phyloP scores from a whole-genome alignment of 441 rosid genomes.

The Euphorbia celastroides region DNA sequence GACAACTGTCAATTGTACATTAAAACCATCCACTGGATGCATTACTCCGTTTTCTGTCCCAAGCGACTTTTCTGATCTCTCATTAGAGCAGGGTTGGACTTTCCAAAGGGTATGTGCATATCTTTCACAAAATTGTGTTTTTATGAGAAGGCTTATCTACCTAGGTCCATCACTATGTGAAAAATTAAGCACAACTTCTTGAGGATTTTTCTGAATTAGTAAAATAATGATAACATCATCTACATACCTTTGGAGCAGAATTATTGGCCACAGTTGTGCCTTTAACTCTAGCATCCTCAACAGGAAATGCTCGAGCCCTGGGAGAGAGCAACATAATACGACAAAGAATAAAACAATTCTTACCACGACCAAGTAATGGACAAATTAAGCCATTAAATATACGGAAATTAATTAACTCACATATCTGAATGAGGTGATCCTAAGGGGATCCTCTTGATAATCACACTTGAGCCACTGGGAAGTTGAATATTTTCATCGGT shows the following conservation, averaged over 20 bases:
- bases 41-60: neutral
- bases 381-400: neutral
- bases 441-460: conserved; percentile 49
- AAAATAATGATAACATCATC: neutral
- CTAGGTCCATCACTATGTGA: neutral
- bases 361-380: neutral
- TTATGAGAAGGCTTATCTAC: neutral
- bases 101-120: neutral
- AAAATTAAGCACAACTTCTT: neutral
- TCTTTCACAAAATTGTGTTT: neutral
- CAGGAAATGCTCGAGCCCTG: conserved; percentile 23
- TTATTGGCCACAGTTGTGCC: conserved; percentile 10
- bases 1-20: no score
- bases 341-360: neutral
- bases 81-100: neutral
- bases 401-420: conserved; percentile 19
- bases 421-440: conserved; percentile 21
- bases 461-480: conserved; percentile 39
- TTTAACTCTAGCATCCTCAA: conserved; percentile 13
- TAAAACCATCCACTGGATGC: no score
- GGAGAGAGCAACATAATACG: conserved; percentile 2
- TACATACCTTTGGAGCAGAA: conserved; percentile 21
- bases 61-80: neutral
- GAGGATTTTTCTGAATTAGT: neutral
- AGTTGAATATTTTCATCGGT: conserved; percentile 30